Percentiles rank a stretch among this genome's conserved stretches.
These are phyloP conservation scores for Arthrobotrys sinensis DNA, from an alignment of 2,329 filamentous ascomycete species.

Conservation along the genomic window DNA sequence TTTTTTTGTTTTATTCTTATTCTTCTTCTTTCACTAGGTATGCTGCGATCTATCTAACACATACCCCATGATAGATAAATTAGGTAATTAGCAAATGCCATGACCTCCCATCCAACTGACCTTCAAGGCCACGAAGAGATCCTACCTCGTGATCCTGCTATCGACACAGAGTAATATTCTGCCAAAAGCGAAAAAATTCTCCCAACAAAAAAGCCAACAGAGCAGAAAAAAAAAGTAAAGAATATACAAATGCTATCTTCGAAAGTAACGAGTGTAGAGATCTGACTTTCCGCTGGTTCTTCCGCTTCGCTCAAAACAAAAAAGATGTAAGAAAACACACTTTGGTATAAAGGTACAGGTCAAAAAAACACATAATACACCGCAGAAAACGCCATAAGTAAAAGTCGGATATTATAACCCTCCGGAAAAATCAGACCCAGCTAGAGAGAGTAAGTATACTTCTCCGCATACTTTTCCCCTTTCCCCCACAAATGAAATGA, in stretches of 20 bases:
- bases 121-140: constrained; percentile 34
- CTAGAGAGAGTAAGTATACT: constrained; percentile 12
- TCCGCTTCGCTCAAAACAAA: not conserved
- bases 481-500: constrained; percentile 46
- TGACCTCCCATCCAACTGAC: constrained; percentile 29
- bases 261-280: constrained; percentile 39
- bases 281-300: constrained; percentile 27
- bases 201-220: constrained; percentile 28
- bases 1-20: constrained; percentile 15
- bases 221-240: constrained; percentile 19
- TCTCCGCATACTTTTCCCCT: constrained; percentile 19
- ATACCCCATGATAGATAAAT: constrained; percentile 46
- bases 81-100: constrained; percentile 45
- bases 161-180: constrained; percentile 1
- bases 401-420: constrained; percentile 32
- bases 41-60: constrained; percentile 33
- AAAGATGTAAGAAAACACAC: constrained; percentile 17
- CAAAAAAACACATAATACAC: constrained; percentile 26
- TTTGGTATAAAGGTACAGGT: constrained; percentile 40
- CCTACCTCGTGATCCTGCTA: constrained; percentile 29
- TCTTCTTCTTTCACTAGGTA: constrained; percentile 9
- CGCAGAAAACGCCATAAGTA: constrained; percentile 37
- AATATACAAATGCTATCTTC: not conserved
- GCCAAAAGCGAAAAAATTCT: constrained; percentile 19
- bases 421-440: constrained; percentile 26